phyloP scores from a whole-genome alignment of 2,329 filamentous ascomycete genomes.

The Gaeumannomyces sp. region DNA sequence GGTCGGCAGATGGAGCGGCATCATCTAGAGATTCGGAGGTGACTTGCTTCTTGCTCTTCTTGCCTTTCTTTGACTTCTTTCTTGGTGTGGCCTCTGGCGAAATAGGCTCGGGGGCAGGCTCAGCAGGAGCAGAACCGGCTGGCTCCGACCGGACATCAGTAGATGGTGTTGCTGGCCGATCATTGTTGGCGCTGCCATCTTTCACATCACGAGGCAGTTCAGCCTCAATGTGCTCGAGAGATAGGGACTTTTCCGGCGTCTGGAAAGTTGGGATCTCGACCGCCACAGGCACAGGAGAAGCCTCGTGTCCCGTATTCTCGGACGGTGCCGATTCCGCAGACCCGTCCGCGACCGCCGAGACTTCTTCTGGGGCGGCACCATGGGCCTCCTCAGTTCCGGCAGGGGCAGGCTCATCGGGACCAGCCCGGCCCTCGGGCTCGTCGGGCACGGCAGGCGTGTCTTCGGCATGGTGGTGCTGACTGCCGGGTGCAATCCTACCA shows the following conservation, averaged over 20 bases:
- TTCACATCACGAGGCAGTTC: not conserved
- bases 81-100: not conserved
- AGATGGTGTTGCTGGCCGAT: not conserved
- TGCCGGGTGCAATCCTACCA: not conserved
- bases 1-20: not conserved
- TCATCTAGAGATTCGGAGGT: not conserved
- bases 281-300: not conserved
- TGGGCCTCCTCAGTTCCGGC: too few species aligned
- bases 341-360: not conserved
- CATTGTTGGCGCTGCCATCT: not conserved
- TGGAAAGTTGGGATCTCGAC: not conserved
- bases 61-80: constrained; percentile 30
- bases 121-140: not conserved
- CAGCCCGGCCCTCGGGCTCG: not conserved
- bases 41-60: constrained; percentile 17
- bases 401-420: too few species aligned
- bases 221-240: not conserved
- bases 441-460: not conserved
- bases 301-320: too few species aligned
- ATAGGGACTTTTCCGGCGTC: not conserved
- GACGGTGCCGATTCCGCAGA: too few species aligned
- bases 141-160: not conserved
- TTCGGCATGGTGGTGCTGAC: not conserved
- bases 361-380: not conserved
- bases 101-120: not conserved